Evolutionary conservation across 352 stramenopile species (phyloP).

Genomic region (Pythium periplocum): DNA sequence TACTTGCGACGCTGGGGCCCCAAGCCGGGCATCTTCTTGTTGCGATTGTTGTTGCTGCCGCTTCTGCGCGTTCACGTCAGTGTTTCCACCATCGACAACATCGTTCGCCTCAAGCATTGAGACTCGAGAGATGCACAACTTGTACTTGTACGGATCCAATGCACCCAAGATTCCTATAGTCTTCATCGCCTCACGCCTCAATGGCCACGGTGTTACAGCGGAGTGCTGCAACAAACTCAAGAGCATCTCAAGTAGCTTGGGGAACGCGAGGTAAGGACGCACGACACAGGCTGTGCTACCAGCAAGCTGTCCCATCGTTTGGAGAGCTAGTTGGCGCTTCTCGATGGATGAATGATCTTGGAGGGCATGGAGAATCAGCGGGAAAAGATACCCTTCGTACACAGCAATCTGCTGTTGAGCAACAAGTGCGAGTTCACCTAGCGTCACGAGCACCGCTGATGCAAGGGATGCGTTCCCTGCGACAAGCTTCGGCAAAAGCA

Average conservation of each 20-base stretch:
- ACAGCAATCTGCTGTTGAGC: slow-evolving; percentile 87
- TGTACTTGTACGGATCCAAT: slow-evolving; percentile 96
- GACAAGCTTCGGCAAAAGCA: slow-evolving; percentile 84
- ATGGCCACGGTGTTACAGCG: slow-evolving; percentile 83
- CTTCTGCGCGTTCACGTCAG: slow-evolving; percentile 27
- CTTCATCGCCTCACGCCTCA: slow-evolving; percentile 95
- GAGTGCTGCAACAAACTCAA: slow-evolving; percentile 92
- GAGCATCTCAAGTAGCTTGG: slow-evolving; percentile 93
- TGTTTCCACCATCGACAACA: slow-evolving; percentile 28
- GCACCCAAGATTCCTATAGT: slow-evolving; percentile 95
- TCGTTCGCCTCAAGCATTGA: slow-evolving; percentile 71
- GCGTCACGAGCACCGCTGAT: slow-evolving; percentile 64
- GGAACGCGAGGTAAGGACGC: slow-evolving; percentile 94
- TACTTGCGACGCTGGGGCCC: neutral
- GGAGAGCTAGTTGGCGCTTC: slow-evolving; percentile 95
- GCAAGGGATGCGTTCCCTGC: slow-evolving; percentile 76
- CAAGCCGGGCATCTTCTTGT: neutral
- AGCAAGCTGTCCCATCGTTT: slow-evolving; percentile 93
- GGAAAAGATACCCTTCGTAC: slow-evolving; percentile 94
- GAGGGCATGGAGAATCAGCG: slow-evolving; percentile 94
- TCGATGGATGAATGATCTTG: slow-evolving; percentile 94
- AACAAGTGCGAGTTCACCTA: slow-evolving; percentile 91
- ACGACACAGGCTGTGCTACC: slow-evolving; percentile 93
- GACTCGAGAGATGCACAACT: slow-evolving; percentile 63
- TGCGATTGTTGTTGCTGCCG: no score